phyloP scores from a whole-genome alignment of 2,329 filamentous ascomycete species.

The Graphiopsis chlorocephala region DNA sequence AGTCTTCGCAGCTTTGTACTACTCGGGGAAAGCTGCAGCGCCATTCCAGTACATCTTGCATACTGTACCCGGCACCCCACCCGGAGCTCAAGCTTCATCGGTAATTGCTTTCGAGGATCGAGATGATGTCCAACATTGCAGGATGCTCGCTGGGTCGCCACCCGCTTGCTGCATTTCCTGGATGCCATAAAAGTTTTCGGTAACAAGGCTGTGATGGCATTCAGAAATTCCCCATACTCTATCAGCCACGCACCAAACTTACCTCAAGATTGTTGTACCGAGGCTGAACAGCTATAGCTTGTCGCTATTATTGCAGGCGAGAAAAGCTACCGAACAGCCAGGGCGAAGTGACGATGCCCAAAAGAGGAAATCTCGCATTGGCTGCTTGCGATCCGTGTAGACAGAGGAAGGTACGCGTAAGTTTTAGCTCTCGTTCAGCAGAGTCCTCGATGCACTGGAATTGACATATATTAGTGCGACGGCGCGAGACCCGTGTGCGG shows the following conservation, averaged over 20 bases:
- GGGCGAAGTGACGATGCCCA: background rate
- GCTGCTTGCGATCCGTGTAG: constrained; percentile 1
- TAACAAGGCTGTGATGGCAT: background rate
- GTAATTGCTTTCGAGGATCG: background rate
- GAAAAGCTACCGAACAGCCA: too few species aligned
- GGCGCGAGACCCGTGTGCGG: constrained; percentile 1
- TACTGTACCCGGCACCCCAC: background rate
- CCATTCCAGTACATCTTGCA: background rate
- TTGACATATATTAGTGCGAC: background rate
- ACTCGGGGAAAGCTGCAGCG: background rate
- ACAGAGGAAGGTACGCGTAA: background rate
- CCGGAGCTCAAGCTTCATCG: background rate
- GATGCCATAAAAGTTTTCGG: background rate
- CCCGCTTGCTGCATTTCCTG: background rate
- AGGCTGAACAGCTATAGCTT: background rate
- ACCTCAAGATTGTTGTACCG: background rate
- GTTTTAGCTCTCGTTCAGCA: background rate
- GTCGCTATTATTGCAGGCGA: background rate
- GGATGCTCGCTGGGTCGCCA: too few species aligned
- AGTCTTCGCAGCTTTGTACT: too few species aligned
- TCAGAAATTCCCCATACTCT: background rate
- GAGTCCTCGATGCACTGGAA: background rate
- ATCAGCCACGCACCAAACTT: background rate
- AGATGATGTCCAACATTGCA: too few species aligned
- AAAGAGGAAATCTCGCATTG: background rate